A percentile compares a stretch with the other conserved stretches of the same genome.
These are phyloP conservation scores for Phylloporus scabripes DNA, from an alignment of 768 basidiomycete species.

Conservation along the genomic window DNA sequence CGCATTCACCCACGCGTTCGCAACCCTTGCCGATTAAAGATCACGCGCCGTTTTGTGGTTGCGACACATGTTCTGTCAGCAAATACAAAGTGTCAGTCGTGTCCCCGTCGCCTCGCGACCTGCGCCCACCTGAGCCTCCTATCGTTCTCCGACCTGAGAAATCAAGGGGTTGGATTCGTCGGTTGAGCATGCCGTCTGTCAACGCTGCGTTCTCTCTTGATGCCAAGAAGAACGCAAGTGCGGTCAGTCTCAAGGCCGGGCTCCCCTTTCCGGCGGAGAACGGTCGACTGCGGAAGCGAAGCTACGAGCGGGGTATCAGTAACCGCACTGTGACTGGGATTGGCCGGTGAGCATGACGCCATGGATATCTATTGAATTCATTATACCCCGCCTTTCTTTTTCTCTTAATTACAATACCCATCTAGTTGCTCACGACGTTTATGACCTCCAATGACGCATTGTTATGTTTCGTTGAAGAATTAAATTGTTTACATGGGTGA, in stretches of 20 bases:
- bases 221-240: conserved; percentile 47
- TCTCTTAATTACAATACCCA: neutral
- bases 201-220: conserved; percentile 57
- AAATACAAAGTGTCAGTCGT: conserved; percentile 43
- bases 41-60: conserved; percentile 64
- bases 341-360: conserved; percentile 25
- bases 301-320: conserved; percentile 33
- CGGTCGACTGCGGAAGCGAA: conserved; percentile 38
- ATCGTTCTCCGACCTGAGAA: conserved; percentile 48
- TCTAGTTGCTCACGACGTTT: neutral
- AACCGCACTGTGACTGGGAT: conserved; percentile 53
- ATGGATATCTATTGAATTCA: conserved; percentile 1
- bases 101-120: conserved; percentile 27
- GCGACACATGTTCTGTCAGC: conserved; percentile 54
- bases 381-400: conserved; percentile 2
- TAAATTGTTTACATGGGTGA: neutral
- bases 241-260: conserved; percentile 33
- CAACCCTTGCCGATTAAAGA: conserved; percentile 27
- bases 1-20: conserved; percentile 28
- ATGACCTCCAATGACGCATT: neutral
- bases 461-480: neutral
- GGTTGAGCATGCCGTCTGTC: conserved; percentile 71
- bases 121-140: conserved; percentile 40
- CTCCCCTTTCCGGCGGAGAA: conserved; percentile 40
- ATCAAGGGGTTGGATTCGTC: conserved; percentile 68